These are phyloP conservation scores for Teunomyces cretensis DNA, from an alignment of 805 yeast species.

Conservation along the genomic window DNA sequence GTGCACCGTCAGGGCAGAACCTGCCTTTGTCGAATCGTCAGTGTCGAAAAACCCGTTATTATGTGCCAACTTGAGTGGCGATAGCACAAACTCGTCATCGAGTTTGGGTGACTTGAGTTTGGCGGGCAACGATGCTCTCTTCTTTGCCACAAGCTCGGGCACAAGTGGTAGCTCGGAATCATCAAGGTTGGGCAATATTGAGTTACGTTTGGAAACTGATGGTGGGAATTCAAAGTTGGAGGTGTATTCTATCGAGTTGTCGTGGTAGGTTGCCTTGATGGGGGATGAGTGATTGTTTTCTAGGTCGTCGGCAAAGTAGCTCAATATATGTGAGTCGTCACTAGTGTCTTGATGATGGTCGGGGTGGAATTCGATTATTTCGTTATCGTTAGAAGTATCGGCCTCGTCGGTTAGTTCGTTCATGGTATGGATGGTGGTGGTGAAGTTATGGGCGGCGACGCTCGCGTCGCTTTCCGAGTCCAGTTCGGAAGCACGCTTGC, in stretches of 20 bases:
- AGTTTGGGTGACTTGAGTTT: constrained; percentile 22
- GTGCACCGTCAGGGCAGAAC: constrained; percentile 11
- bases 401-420: constrained; percentile 19
- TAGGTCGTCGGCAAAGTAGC: constrained; percentile 23
- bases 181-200: not conserved
- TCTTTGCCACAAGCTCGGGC: constrained; percentile 22
- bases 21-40: constrained; percentile 4
- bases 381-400: constrained; percentile 7
- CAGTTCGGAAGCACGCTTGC: constrained; percentile 8
- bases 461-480: constrained; percentile 5
- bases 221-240: constrained; percentile 32
- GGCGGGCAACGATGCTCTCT: constrained; percentile 38
- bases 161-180: constrained; percentile 12
- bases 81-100: constrained; percentile 37
- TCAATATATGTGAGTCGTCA: constrained; percentile 17
- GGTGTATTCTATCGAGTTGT: constrained; percentile 21
- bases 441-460: constrained; percentile 6
- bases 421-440: constrained; percentile 20
- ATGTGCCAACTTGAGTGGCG: constrained; percentile 40
- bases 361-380: not conserved
- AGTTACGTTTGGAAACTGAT: constrained; percentile 2
- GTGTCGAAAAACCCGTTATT: constrained; percentile 16
- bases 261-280: constrained; percentile 14
- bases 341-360: constrained; percentile 6
- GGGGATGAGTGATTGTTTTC: constrained; percentile 28